A percentile compares a stretch with the other conserved stretches of the same genome.
These are phyloP conservation scores for Herpetospermum pedunculosum DNA, from an alignment of 306 rosid species.

Conservation along the genomic window DNA sequence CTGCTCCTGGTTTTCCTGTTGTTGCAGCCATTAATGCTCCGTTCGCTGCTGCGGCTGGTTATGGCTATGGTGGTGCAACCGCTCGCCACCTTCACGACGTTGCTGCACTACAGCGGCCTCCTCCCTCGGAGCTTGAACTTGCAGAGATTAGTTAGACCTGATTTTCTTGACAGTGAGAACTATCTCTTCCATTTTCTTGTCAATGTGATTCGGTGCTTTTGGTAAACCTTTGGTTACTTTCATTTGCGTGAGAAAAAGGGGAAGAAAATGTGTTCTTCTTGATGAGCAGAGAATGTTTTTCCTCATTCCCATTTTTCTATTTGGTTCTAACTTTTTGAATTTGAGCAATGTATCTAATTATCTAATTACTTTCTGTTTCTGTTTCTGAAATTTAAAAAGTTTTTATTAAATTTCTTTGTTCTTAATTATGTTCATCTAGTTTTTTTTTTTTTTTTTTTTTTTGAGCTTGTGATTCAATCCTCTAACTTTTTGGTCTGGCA, in stretches of 20 bases:
- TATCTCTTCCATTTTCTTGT: constrained; percentile 1
- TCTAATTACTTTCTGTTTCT: too few species aligned
- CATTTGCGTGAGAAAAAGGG: background rate
- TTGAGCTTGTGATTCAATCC: too few species aligned
- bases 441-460: too few species aligned
- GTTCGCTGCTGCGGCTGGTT: background rate
- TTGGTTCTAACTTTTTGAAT: background rate
- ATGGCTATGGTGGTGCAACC: background rate
- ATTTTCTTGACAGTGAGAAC: background rate
- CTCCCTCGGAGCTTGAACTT: constrained; percentile 4
- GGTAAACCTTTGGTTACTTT: background rate
- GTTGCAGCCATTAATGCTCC: background rate
- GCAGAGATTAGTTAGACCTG: background rate
- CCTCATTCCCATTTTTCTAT: background rate
- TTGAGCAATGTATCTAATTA: background rate
- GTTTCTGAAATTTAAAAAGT: too few species aligned
- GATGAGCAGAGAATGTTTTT: background rate
- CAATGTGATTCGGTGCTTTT: constrained; percentile 1
- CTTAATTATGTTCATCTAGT: too few species aligned
- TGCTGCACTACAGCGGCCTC: background rate
- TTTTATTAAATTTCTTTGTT: too few species aligned
- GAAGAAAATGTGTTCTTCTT: background rate
- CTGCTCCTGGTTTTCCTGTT: background rate
- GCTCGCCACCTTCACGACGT: background rate
- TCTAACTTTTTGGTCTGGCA: too few species aligned